Evolutionary conservation across 371 early-diverging fungal species (phyloP).

Genomic region (Sporodiniella umbellata): DNA sequence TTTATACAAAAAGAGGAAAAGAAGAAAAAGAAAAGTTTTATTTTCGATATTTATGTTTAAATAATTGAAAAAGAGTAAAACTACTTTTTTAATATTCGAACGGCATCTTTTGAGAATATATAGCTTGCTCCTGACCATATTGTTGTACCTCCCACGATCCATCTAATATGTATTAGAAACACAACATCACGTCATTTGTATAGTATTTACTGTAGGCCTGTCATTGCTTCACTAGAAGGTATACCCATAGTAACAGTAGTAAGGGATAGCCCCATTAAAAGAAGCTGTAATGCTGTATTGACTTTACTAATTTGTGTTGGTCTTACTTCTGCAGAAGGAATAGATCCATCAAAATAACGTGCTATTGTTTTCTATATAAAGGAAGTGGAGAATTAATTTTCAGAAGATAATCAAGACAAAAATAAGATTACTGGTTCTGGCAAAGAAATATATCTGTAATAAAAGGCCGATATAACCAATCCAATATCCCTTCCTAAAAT

Average conservation of each 20-base stretch:
- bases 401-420: too few relatives aligned
- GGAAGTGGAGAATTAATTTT: background rate
- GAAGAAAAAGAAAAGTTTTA: background rate
- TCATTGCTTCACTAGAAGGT: conserved; percentile 33
- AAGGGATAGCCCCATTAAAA: conserved; percentile 76
- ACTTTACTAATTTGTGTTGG: conserved; percentile 88
- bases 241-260: conserved; percentile 36
- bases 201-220: conserved; percentile 38
- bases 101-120: conserved; percentile 72
- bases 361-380: conserved; percentile 67
- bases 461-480: conserved; percentile 74
- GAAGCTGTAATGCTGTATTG: conserved; percentile 90
- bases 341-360: conserved; percentile 87
- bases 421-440: conserved; percentile 69
- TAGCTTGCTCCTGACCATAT: conserved; percentile 80
- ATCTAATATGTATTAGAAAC: conserved; percentile 31
- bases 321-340: conserved; percentile 88
- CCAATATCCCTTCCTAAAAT: conserved; percentile 89
- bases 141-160: conserved; percentile 77
- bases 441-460: conserved; percentile 84
- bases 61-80: background rate
- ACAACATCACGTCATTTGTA: background rate
- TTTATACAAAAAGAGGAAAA: background rate
- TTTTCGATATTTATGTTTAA: background rate
- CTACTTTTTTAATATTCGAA: conserved; percentile 48